Percentiles rank a stretch among this genome's conserved stretches.
These are phyloP conservation scores for Eimeria sp. DNA, from an alignment of 169 alveolate genomes.

Conservation along the genomic window DNA sequence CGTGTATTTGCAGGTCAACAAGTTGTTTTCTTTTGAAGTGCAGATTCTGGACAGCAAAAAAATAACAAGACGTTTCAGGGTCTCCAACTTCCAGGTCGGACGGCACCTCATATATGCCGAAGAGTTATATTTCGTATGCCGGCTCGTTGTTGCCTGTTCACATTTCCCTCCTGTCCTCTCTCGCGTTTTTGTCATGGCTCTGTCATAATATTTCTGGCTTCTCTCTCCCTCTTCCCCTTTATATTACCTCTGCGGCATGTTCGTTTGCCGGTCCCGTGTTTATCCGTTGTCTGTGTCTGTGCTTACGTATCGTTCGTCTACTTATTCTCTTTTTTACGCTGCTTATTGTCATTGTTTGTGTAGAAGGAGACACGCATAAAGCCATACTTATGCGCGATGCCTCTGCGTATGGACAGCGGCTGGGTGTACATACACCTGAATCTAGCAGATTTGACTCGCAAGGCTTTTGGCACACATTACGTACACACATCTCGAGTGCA, in stretches of 20 bases:
- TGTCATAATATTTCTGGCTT: background rate
- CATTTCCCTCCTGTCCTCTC: background rate
- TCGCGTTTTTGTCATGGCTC: background rate
- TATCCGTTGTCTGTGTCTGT: background rate
- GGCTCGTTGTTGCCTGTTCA: background rate
- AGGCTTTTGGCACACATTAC: constrained; percentile 98
- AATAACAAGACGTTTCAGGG: constrained; percentile 97
- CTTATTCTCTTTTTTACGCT: background rate
- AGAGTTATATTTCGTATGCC: too few relatives aligned
- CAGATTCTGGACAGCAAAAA: constrained; percentile 97
- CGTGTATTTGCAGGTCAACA: constrained; percentile 89
- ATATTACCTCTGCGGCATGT: background rate
- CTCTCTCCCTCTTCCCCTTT: background rate
- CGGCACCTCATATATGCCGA: background rate
- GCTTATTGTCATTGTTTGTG: background rate
- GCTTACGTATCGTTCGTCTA: background rate
- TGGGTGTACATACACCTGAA: constrained; percentile 98
- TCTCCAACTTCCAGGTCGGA: constrained; percentile 95
- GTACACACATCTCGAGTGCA: constrained; percentile 95
- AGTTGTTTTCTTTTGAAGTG: constrained; percentile 98
- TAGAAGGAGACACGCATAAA: constrained; percentile 94
- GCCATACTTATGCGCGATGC: constrained; percentile 98
- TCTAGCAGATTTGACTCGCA: constrained; percentile 97
- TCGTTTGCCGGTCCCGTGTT: background rate
- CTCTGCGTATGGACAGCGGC: constrained; percentile 98